phyloP scores from a whole-genome alignment of 306 rosid species.

The Lablab purpureus region DNA sequence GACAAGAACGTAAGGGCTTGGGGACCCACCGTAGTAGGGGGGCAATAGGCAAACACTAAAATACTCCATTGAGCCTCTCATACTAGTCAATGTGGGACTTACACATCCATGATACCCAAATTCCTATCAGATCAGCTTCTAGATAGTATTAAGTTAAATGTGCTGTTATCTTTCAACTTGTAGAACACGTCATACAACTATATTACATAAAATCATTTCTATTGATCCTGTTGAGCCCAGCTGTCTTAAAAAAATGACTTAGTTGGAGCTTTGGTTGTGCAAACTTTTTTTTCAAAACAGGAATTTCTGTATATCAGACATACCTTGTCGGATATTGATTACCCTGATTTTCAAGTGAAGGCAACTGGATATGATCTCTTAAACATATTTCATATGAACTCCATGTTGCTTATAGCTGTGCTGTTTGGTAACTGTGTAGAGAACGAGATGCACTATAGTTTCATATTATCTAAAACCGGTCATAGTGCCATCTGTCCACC shows the following conservation, averaged over 20 bases:
- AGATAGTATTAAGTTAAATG: too few species aligned
- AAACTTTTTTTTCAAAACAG: neutral
- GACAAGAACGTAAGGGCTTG: too few species aligned
- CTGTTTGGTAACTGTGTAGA: neutral
- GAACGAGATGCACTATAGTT: neutral
- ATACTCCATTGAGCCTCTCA: too few species aligned
- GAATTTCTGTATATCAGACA: neutral
- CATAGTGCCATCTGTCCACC: neutral
- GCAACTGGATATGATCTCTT: neutral
- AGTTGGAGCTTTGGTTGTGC: neutral
- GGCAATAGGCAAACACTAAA: too few species aligned
- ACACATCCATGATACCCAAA: too few species aligned
- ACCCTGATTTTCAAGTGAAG: neutral
- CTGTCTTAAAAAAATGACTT: slow-evolving; percentile 1
- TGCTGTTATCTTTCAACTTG: too few species aligned
- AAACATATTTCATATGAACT: neutral
- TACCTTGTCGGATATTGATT: neutral
- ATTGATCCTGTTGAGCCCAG: neutral
- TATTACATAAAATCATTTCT: neutral
- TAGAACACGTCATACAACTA: neutral
- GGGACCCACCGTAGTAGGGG: too few species aligned
- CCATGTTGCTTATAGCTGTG: neutral
- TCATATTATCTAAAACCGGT: neutral
- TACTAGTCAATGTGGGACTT: too few species aligned
- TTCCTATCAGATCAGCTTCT: too few species aligned